phyloP scores from a whole-genome alignment of 2,329 filamentous ascomycete genomes.

The Teratosphaeria gauchensis region DNA sequence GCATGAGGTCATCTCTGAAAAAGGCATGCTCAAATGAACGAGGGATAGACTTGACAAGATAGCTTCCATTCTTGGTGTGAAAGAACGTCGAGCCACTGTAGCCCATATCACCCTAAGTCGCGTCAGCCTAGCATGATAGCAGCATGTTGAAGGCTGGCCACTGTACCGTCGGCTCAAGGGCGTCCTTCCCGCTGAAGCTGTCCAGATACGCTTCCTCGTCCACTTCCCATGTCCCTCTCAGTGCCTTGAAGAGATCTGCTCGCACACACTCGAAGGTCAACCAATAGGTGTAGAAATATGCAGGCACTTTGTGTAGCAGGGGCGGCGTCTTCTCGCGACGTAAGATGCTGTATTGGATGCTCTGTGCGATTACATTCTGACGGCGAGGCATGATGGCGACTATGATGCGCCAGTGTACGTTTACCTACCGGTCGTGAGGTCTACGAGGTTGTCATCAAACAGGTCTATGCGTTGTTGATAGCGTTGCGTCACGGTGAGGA shows the following conservation, averaged over 20 bases:
- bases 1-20: conserved; percentile 57
- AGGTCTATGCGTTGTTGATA: not conserved
- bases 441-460: not conserved
- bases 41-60: conserved; percentile 62
- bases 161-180: conserved; percentile 41
- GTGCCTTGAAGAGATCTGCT: conserved; percentile 39
- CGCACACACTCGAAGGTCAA: conserved; percentile 29
- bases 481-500: not conserved
- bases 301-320: not conserved
- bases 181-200: conserved; percentile 40
- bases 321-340: not conserved
- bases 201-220: conserved; percentile 45
- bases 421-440: not conserved
- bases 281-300: conserved; percentile 16
- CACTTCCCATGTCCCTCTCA: conserved; percentile 46
- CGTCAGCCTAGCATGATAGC: not conserved
- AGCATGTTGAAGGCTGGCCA: not conserved
- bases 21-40: conserved; percentile 61
- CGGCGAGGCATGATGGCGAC: not conserved
- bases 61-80: conserved; percentile 55
- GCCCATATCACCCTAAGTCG: conserved; percentile 51
- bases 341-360: not conserved
- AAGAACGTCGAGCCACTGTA: conserved; percentile 72
- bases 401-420: not conserved
- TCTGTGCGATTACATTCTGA: not conserved